These are phyloP conservation scores for Capronia epimyces DNA, from an alignment of 2,329 filamentous ascomycete genomes.

Conservation along the genomic window DNA sequence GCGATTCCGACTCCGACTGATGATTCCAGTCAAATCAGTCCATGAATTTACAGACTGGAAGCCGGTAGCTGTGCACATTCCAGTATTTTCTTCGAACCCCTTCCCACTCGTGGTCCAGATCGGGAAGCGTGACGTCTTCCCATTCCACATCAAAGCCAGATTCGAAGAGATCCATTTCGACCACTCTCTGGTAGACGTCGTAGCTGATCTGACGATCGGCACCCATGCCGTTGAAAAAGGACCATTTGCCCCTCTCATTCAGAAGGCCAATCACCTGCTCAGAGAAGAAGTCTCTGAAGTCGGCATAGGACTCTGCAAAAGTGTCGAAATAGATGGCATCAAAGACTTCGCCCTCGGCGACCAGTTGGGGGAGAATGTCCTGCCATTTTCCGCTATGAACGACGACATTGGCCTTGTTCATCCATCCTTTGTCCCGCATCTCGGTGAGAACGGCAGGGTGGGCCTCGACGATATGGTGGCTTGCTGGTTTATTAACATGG, in stretches of 20 bases:
- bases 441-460: slow-evolving; percentile 70
- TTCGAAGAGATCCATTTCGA: slow-evolving; percentile 84
- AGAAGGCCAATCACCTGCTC: slow-evolving; percentile 79
- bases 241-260: slow-evolving; percentile 55
- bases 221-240: slow-evolving; percentile 71
- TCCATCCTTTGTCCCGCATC: slow-evolving; percentile 62
- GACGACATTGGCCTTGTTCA: slow-evolving; percentile 53
- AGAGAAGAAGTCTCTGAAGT: slow-evolving; percentile 79
- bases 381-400: slow-evolving; percentile 76
- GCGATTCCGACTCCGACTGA: not conserved
- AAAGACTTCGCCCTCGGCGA: slow-evolving; percentile 64
- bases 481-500: slow-evolving; percentile 54
- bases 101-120: slow-evolving; percentile 74
- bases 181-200: slow-evolving; percentile 89
- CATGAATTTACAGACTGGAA: slow-evolving; percentile 36
- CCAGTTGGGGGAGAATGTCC: slow-evolving; percentile 64
- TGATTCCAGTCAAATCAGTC: slow-evolving; percentile 14
- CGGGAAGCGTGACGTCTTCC: slow-evolving; percentile 69
- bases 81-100: slow-evolving; percentile 86
- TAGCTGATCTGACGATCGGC: slow-evolving; percentile 91
- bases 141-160: slow-evolving; percentile 86
- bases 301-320: slow-evolving; percentile 86
- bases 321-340: slow-evolving; percentile 97
- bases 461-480: slow-evolving; percentile 81
- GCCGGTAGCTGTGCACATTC: slow-evolving; percentile 60